Evolutionary conservation across 2,329 filamentous ascomycete species (phyloP).

Genomic region (Ophiostoma sp.): DNA sequence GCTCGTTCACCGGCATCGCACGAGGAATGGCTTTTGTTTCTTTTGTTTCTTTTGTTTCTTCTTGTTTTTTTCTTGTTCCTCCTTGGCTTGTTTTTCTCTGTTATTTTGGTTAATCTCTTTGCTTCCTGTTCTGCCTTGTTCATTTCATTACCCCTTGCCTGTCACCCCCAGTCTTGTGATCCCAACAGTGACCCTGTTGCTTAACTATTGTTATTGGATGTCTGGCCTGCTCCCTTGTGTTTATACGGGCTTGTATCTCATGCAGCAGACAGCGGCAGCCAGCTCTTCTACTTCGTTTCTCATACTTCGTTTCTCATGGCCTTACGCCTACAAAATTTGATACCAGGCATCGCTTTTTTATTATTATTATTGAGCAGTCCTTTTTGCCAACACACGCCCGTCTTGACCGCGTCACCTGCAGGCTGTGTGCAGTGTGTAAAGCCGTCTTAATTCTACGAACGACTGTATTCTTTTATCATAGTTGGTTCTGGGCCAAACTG

Average conservation of each 20-base stretch:
- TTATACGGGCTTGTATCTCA: too few species aligned
- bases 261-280: too few species aligned
- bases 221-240: too few species aligned
- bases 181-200: too few species aligned
- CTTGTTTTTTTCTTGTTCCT: conserved; percentile 18
- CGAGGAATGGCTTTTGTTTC: conserved; percentile 24
- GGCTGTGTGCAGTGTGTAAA: not conserved
- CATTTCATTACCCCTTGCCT: not conserved
- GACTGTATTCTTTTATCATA: too few species aligned
- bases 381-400: not conserved
- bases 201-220: too few species aligned
- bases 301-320: conserved; percentile 10
- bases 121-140: not conserved
- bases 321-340: conserved; percentile 18
- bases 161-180: not conserved
- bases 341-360: conserved; percentile 14
- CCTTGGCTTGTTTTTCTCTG: conserved; percentile 12
- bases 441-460: too few species aligned
- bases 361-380: not conserved
- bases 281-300: too few species aligned
- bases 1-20: conserved; percentile 24
- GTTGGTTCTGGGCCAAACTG: too few species aligned
- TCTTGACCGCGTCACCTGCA: not conserved
- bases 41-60: conserved; percentile 17
- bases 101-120: not conserved